phyloP scores from a whole-genome alignment of 805 yeast genomes.

The Starmera amethionina region DNA sequence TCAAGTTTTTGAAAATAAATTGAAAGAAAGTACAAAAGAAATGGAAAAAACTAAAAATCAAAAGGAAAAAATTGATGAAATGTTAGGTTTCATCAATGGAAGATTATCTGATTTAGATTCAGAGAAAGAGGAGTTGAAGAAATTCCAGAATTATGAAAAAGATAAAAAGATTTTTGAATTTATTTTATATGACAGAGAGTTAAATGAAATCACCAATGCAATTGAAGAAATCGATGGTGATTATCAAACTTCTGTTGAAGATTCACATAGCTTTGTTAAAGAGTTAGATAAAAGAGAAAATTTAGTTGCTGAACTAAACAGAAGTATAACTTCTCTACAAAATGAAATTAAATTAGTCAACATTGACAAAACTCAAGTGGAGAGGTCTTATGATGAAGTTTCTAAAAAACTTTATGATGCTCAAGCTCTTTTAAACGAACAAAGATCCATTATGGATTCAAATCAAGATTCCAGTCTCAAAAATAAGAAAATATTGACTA shows the following conservation, averaged over 20 bases:
- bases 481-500: slow-evolving; percentile 15
- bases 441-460: slow-evolving; percentile 22
- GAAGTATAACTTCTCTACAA: slow-evolving; percentile 34
- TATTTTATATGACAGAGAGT: slow-evolving; percentile 68
- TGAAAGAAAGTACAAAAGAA: slow-evolving; percentile 70
- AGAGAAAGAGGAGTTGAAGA: slow-evolving; percentile 68
- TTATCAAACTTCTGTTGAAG: slow-evolving; percentile 39
- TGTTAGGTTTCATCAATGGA: slow-evolving; percentile 57
- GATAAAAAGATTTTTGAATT: slow-evolving; percentile 65
- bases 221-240: slow-evolving; percentile 53
- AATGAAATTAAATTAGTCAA: slow-evolving; percentile 39
- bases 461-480: slow-evolving; percentile 16
- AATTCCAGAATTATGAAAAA: slow-evolving; percentile 58
- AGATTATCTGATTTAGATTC: slow-evolving; percentile 70
- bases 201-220: slow-evolving; percentile 46
- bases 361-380: slow-evolving; percentile 48
- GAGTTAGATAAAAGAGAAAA: slow-evolving; percentile 56
- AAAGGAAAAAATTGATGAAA: slow-evolving; percentile 62
- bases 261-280: slow-evolving; percentile 43
- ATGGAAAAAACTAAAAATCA: slow-evolving; percentile 66
- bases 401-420: slow-evolving; percentile 39
- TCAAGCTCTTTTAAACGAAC: slow-evolving; percentile 33
- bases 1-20: slow-evolving; percentile 72
- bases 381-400: slow-evolving; percentile 38
- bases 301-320: slow-evolving; percentile 33